Evolutionary conservation across 2,329 filamentous ascomycete species (phyloP), one percentile per base, ranked within the genome.

Genomic region (Ophiostoma sp.): DNA sequence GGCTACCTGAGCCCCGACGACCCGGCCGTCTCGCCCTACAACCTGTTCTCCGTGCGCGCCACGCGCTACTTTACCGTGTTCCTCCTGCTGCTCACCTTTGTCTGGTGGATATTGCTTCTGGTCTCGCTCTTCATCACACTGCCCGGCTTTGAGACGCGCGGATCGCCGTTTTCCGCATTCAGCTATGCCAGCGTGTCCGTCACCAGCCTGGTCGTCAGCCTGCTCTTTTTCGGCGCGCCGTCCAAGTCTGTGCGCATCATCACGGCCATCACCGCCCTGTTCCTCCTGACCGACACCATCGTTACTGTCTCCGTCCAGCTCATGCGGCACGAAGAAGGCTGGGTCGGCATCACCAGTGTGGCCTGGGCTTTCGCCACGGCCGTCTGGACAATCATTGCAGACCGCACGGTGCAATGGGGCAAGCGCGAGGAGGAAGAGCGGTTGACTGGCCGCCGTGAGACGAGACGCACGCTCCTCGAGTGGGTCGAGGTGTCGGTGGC

Each of bases 41-140:
- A 99, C 76, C 86, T 98, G 52, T 97, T 93, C 90, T 92, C 88
- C 71, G 91, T 99, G 67, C 90, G 95, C 23, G 86, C 91, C 66
- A 83, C 95, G 69, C 88, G 93, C 77, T 92, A 89, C 77, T 79
- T 95, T 72, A 94, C 93, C 5, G 83, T 96, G 70, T 75, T 92
- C 52, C 91, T 97, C 76, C 83, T 94, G 27, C 79, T 88, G 68
- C 77, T 94, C 75, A 91, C 89, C 70, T 93, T 96, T 76, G 76
- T 93, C n/a, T 98, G 94, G 94, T 98, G 95, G 94, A 85, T 92
- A 11, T 79, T 97, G 69, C 83, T 97, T 44, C 84, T 99, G n/a
- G 88, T 97, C 20, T 93, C 92, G 70, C 88, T 90, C 74, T 99
- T 99, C 80, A 89, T 96, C 74, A 97, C 92, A 69, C 93, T 93